These are phyloP conservation scores for Podospora didyma DNA, from an alignment of 495 filamentous ascomycete genomes.

Conservation along the genomic window DNA sequence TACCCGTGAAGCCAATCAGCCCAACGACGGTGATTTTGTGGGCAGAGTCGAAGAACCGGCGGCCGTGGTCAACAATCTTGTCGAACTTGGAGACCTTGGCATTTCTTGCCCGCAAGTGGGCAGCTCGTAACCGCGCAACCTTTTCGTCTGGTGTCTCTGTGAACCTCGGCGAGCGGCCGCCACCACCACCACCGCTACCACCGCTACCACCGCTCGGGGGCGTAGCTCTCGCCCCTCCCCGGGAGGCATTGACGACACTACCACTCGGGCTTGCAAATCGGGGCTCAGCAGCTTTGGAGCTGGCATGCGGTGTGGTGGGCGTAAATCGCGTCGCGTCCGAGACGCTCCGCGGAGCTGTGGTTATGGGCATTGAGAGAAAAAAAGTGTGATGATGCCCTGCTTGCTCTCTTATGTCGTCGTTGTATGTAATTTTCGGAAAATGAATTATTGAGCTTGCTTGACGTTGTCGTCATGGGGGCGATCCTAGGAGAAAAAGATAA, in stretches of 20 bases:
- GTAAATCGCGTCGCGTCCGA: constrained; percentile 96
- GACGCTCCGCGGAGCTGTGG: constrained; percentile 74
- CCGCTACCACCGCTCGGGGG: constrained; percentile 16
- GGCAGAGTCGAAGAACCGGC: constrained; percentile 75
- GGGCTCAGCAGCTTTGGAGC: constrained; percentile 55
- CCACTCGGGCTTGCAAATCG: constrained; percentile 62
- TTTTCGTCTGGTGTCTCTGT: constrained; percentile 85
- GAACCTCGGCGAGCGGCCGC: constrained; percentile 15
- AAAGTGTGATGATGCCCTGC: no score
- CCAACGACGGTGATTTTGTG: constrained; percentile 72
- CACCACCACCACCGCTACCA: constrained; percentile 8
- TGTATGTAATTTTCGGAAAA: no score
- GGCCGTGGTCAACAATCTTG: constrained; percentile 59
- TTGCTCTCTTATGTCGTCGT: no score
- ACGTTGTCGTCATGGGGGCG: background rate
- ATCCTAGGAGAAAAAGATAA: background rate
- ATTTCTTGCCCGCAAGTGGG: constrained; percentile 64
- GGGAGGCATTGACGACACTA: constrained; percentile 29
- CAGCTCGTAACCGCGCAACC: constrained; percentile 78
- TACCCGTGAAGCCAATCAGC: constrained; percentile 79
- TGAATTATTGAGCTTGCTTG: background rate
- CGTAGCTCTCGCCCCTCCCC: background rate
- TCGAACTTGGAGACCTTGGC: constrained; percentile 66
- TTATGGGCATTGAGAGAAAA: constrained; percentile 13
- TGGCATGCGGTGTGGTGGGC: constrained; percentile 82